These are phyloP conservation scores for Apostasia ramifera DNA, from an alignment of 106 monocot species.

Conservation along the genomic window DNA sequence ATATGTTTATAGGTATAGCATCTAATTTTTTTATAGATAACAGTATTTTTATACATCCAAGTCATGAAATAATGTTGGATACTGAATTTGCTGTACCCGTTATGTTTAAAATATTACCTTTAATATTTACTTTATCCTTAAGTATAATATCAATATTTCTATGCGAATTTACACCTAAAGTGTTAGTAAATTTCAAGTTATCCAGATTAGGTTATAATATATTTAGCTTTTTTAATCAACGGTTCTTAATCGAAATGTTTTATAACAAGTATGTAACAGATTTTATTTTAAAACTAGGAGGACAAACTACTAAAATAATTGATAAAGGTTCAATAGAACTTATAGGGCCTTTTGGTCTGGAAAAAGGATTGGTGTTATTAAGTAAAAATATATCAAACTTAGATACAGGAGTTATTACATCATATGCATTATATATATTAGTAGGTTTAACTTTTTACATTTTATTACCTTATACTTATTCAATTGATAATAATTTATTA, in stretches of 20 bases:
- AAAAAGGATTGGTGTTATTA: neutral
- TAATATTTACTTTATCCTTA: neutral
- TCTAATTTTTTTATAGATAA: neutral
- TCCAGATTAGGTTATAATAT: neutral
- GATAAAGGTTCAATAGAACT: slow-evolving; percentile 6
- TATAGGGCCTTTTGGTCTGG: neutral
- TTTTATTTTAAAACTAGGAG: neutral
- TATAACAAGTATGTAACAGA: slow-evolving; percentile 1
- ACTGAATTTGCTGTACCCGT: neutral
- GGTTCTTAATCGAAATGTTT: slow-evolving; percentile 1
- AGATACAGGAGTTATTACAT: slow-evolving; percentile 5
- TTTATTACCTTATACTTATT: neutral
- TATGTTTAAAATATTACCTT: neutral
- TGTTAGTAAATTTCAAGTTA: neutral
- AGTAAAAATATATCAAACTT: neutral
- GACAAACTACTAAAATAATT: slow-evolving; percentile 1
- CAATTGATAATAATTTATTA: neutral
- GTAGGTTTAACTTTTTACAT: neutral
- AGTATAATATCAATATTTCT: neutral
- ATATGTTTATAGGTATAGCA: neutral
- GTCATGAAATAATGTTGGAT: neutral
- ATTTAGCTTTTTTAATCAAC: neutral
- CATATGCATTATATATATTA: slow-evolving; percentile 1
- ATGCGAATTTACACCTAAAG: neutral
- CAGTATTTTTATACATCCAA: neutral